These are phyloP conservation scores for Yarrowia deformans DNA, from an alignment of 805 yeast genomes.

Conservation along the genomic window DNA sequence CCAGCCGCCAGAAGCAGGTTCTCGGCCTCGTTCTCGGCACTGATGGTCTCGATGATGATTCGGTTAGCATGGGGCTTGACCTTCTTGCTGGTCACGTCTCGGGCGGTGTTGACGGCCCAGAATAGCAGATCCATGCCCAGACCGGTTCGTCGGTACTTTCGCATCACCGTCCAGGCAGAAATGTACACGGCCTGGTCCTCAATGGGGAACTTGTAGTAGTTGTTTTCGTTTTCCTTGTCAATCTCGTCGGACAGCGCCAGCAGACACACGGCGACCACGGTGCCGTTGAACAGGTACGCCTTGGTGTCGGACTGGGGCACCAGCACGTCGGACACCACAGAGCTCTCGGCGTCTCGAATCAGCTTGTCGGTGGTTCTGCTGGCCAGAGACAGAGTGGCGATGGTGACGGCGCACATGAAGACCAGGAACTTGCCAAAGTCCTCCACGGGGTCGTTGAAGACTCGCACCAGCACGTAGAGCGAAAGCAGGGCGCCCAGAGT, in stretches of 20 bases:
- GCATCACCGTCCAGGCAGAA: slow-evolving; percentile 39
- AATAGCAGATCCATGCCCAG: slow-evolving; percentile 38
- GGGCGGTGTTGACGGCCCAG: slow-evolving; percentile 40
- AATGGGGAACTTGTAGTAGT: slow-evolving; percentile 38
- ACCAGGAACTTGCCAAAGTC: slow-evolving; percentile 38
- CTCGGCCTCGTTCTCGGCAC: slow-evolving; percentile 35
- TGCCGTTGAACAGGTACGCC: slow-evolving; percentile 41
- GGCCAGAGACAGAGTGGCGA: slow-evolving; percentile 40
- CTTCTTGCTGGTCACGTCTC: slow-evolving; percentile 33
- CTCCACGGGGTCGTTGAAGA: slow-evolving; percentile 28
- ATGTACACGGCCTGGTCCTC: slow-evolving; percentile 38
- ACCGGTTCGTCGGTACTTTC: slow-evolving; percentile 40
- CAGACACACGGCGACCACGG: slow-evolving; percentile 37
- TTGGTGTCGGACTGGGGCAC: slow-evolving; percentile 37
- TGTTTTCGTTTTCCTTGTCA: slow-evolving; percentile 20
- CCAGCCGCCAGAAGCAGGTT: slow-evolving; percentile 29
- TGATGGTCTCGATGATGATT: slow-evolving; percentile 34
- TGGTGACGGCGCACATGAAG: slow-evolving; percentile 36
- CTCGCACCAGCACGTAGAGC: slow-evolving; percentile 11
- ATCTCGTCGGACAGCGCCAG: slow-evolving; percentile 34
- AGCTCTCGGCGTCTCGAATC: slow-evolving; percentile 39
- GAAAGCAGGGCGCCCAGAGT: slow-evolving; percentile 32
- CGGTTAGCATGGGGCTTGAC: slow-evolving; percentile 33
- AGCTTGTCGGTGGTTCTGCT: slow-evolving; percentile 38
- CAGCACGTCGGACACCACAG: slow-evolving; percentile 33